Evolutionary conservation across 768 basidiomycete species (phyloP).

Genomic region (Auriculariales sp.): DNA sequence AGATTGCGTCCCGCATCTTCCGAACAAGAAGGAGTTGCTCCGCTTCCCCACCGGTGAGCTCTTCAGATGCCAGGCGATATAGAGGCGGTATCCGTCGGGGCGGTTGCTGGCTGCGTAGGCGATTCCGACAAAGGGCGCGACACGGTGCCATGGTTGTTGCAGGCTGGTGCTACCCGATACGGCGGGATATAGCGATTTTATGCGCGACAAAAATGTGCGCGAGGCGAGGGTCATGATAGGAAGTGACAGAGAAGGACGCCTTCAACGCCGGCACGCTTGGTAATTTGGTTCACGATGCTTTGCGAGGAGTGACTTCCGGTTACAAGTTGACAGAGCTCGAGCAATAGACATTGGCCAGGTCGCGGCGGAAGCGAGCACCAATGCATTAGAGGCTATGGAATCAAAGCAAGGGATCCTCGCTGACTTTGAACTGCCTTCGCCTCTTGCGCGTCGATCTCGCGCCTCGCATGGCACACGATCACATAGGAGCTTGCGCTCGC

Average conservation of each 20-base stretch:
- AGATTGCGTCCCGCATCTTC: slow-evolving; percentile 44
- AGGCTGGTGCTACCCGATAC: slow-evolving; percentile 9
- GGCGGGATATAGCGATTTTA: slow-evolving; percentile 33
- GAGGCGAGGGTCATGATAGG: slow-evolving; percentile 22
- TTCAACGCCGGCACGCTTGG: background rate
- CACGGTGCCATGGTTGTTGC: slow-evolving; percentile 43
- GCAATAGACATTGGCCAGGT: no score
- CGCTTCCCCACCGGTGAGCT: slow-evolving; percentile 7
- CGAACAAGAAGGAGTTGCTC: slow-evolving; percentile 31
- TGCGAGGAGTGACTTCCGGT: no score
- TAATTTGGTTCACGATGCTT: background rate
- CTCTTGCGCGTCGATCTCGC: no score
- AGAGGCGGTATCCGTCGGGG: slow-evolving; percentile 25
- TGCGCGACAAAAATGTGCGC: slow-evolving; percentile 24
- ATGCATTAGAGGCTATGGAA: no score
- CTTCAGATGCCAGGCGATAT: background rate
- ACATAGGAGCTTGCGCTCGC: no score
- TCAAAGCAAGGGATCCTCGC: no score
- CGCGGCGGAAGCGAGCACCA: slow-evolving; percentile 15
- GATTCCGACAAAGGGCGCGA: slow-evolving; percentile 40
- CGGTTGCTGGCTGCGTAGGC: slow-evolving; percentile 44
- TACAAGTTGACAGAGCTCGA: background rate
- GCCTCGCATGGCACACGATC: no score
- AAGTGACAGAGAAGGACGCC: background rate
- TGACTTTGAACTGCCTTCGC: no score